Conservation (phyloP, 805 yeast species). For the Debaryomyces hansenii region DNA sequence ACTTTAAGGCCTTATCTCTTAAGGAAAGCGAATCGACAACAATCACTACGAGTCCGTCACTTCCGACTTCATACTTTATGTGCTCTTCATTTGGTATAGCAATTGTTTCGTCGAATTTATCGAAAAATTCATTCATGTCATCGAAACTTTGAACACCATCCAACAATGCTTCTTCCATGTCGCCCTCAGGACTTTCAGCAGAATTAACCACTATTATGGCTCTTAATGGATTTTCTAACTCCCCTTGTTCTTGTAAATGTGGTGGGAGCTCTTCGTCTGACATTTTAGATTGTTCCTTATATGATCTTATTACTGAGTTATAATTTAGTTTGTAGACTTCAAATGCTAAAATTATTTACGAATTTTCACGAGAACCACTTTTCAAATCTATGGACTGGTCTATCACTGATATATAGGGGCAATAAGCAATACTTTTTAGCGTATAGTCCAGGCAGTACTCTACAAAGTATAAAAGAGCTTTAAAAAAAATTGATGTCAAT, state of each 20-base stretch:
- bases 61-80: conserved; percentile 60
- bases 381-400: no score
- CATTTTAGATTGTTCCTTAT: neutral
- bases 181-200: conserved; percentile 36
- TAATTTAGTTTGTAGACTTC: neutral
- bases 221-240: conserved; percentile 48
- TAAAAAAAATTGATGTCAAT: no score
- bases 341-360: no score
- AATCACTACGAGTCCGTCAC: conserved; percentile 58
- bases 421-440: no score
- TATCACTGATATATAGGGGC: no score
- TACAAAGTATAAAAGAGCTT: no score
- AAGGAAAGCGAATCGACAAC: conserved; percentile 46
- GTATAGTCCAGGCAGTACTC: no score
- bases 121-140: conserved; percentile 52
- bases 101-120: conserved; percentile 48
- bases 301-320: neutral
- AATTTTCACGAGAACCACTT: no score
- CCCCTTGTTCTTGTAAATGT: conserved; percentile 18
- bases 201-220: conserved; percentile 43
- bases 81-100: conserved; percentile 56
- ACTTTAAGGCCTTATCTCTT: conserved; percentile 37
- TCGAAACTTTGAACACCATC: conserved; percentile 46
- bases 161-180: conserved; percentile 50
- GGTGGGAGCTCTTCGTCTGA: conserved; percentile 8